A percentile compares a stretch with the other conserved stretches of the same genome.
phyloP scores from a whole-genome alignment of 495 filamentous ascomycete species.

The Pyrenula massariospora region DNA sequence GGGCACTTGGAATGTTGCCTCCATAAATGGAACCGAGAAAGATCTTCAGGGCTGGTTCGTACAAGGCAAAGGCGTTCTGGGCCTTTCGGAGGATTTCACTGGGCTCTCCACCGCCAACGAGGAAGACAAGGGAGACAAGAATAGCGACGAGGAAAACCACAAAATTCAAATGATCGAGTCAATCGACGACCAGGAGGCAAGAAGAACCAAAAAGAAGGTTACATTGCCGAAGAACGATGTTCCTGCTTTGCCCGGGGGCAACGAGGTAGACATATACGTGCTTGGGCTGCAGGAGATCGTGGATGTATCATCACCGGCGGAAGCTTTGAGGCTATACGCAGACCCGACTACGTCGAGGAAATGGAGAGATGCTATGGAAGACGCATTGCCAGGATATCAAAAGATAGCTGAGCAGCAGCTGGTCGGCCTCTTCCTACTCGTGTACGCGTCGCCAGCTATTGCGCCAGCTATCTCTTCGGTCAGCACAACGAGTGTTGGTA shows the following conservation, averaged over 20 bases:
- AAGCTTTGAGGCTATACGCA: constrained; percentile 55
- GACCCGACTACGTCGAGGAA: constrained; percentile 57
- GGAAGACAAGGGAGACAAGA: constrained; percentile 4
- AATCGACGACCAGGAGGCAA: constrained; percentile 28
- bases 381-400: constrained; percentile 68
- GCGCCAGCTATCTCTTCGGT: constrained; percentile 61
- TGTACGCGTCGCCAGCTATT: constrained; percentile 72
- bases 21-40: constrained; percentile 67
- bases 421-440: constrained; percentile 70
- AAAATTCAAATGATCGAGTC: constrained; percentile 18
- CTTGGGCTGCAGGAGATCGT: constrained; percentile 88
- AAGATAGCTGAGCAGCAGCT: constrained; percentile 71
- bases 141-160: constrained; percentile 5
- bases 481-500: constrained; percentile 68
- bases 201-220: constrained; percentile 19
- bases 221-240: constrained; percentile 25
- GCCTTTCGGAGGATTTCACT: constrained; percentile 43
- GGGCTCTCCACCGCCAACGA: constrained; percentile 31
- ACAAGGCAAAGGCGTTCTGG: constrained; percentile 45
- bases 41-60: constrained; percentile 83
- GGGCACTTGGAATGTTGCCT: constrained; percentile 91
- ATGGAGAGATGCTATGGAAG: constrained; percentile 65
- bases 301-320: constrained; percentile 60
- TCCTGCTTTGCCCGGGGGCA: constrained; percentile 17
- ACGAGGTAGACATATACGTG: constrained; percentile 78